These are phyloP conservation scores for Aspergillus candidus DNA, from an alignment of 2,329 filamentous ascomycete species.

Conservation along the genomic window DNA sequence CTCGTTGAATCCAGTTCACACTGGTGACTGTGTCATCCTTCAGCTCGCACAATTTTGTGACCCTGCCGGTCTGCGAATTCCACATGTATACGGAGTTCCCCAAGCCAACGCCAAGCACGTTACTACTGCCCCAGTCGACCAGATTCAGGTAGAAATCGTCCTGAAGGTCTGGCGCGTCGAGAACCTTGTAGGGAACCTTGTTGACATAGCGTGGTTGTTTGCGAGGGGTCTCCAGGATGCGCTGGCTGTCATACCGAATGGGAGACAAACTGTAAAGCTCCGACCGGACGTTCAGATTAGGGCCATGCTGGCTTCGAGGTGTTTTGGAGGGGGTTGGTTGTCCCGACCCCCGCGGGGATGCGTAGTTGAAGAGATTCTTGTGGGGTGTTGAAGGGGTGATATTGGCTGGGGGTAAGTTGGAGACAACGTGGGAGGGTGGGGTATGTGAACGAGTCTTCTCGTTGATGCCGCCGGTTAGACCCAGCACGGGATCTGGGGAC, in stretches of 20 bases:
- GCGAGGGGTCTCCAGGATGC: constrained; percentile 83
- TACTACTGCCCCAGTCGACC: constrained; percentile 95
- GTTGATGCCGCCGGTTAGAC: constrained; percentile 46
- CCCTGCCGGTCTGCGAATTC: constrained; percentile 85
- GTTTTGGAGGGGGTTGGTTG: constrained; percentile 86
- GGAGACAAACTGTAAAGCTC: constrained; percentile 95
- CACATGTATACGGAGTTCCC: constrained; percentile 96
- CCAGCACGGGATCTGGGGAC: constrained; percentile 50
- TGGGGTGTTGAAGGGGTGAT: constrained; percentile 91
- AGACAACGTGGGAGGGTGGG: constrained; percentile 63
- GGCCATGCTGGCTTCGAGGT: constrained; percentile 77
- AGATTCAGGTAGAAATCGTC: constrained; percentile 98
- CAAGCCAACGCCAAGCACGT: constrained; percentile 86
- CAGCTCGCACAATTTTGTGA: constrained; percentile 89
- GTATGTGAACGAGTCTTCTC: constrained; percentile 72
- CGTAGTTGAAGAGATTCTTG: constrained; percentile 93
- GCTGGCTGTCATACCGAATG: constrained; percentile 85
- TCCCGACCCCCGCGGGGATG: constrained; percentile 68
- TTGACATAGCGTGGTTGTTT: constrained; percentile 85
- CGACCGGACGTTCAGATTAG: constrained; percentile 80
- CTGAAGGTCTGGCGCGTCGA: constrained; percentile 90
- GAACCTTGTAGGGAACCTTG: constrained; percentile 95
- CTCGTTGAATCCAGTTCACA: constrained; percentile 94
- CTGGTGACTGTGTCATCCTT: constrained; percentile 93
- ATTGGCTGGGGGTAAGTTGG: constrained; percentile 61